Percentiles rank a stretch among this genome's conserved stretches.
Conservation (phyloP, 1,139 yeast genomes). For the Zhuliangozyma parablackwelliae region DNA sequence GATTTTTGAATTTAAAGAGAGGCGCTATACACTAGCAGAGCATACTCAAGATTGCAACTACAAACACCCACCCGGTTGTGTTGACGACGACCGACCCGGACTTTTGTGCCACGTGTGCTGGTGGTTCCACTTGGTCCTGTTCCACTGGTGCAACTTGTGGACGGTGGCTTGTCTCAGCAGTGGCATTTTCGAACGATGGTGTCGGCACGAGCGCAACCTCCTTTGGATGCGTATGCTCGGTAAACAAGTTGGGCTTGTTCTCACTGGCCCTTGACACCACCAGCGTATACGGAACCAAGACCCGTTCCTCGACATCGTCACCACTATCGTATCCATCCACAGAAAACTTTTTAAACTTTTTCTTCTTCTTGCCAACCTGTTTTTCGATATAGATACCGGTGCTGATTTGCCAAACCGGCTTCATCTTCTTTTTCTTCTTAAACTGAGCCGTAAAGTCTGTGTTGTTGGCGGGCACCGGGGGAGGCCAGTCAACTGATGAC, state of each 20-base stretch:
- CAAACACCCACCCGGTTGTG: too few relatives aligned
- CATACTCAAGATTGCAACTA: too few relatives aligned
- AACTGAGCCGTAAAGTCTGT: constrained; percentile 1
- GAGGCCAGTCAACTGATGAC: neutral
- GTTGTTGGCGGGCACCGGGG: constrained; percentile 1
- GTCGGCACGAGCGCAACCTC: too few relatives aligned
- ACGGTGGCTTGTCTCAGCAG: too few relatives aligned
- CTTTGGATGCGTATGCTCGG: too few relatives aligned
- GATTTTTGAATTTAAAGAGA: too few relatives aligned
- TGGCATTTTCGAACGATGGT: too few relatives aligned
- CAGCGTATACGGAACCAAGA: constrained; percentile 3
- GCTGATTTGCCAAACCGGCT: constrained; percentile 9
- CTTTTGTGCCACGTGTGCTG: too few relatives aligned
- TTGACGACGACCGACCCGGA: too few relatives aligned
- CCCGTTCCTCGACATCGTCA: neutral
- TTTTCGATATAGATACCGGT: constrained; percentile 11
- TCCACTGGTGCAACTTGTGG: too few relatives aligned
- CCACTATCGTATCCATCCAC: neutral
- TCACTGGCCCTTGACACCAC: constrained; percentile 8
- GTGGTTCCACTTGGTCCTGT: too few relatives aligned
- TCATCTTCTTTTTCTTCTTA: constrained; percentile 6
- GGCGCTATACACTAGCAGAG: too few relatives aligned
- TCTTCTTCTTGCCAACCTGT: constrained; percentile 7
- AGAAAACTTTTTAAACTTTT: constrained; percentile 6
- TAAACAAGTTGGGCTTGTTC: constrained; percentile 8